Conservation (phyloP, 2,329 filamentous ascomycete genomes). For the Teratosphaeria gauchensis region DNA sequence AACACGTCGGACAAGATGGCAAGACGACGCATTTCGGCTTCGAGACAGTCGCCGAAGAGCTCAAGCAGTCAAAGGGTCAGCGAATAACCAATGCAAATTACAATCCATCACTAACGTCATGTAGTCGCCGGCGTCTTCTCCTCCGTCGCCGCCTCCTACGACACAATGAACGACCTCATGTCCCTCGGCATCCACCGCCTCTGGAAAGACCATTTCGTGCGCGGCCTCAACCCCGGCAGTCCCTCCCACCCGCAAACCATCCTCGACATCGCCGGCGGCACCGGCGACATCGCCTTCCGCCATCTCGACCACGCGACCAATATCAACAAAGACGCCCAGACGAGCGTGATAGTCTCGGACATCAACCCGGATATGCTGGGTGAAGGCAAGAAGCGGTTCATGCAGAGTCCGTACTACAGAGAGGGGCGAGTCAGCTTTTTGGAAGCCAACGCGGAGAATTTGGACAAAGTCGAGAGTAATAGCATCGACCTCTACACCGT, state of each 20-base stretch:
- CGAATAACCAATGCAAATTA: no score
- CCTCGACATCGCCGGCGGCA: constrained; percentile 93
- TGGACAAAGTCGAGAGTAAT: constrained; percentile 55
- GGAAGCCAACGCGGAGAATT: constrained; percentile 78
- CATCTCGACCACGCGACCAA: constrained; percentile 80
- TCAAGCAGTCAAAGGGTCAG: constrained; percentile 63
- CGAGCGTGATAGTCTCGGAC: constrained; percentile 83
- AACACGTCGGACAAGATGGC: constrained; percentile 29
- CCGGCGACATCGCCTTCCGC: constrained; percentile 94
- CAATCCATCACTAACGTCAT: constrained; percentile 8
- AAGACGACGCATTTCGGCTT: constrained; percentile 84
- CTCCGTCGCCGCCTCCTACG: constrained; percentile 87
- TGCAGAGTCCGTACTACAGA: constrained; percentile 50
- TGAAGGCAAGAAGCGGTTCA: constrained; percentile 72
- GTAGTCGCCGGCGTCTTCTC: constrained; percentile 81
- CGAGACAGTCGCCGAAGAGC: constrained; percentile 67
- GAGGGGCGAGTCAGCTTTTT: constrained; percentile 58
- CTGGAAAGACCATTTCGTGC: constrained; percentile 97
- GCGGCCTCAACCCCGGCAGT: constrained; percentile 73
- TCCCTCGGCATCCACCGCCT: constrained; percentile 92
- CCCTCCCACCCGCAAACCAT: constrained; percentile 53
- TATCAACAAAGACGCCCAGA: constrained; percentile 68
- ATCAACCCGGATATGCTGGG: constrained; percentile 94
- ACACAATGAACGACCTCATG: constrained; percentile 99
- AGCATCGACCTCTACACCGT: constrained; percentile 95